Evolutionary conservation across 2,329 filamentous ascomycete genomes (phyloP).

Genomic region (Ciborinia camelliae): DNA sequence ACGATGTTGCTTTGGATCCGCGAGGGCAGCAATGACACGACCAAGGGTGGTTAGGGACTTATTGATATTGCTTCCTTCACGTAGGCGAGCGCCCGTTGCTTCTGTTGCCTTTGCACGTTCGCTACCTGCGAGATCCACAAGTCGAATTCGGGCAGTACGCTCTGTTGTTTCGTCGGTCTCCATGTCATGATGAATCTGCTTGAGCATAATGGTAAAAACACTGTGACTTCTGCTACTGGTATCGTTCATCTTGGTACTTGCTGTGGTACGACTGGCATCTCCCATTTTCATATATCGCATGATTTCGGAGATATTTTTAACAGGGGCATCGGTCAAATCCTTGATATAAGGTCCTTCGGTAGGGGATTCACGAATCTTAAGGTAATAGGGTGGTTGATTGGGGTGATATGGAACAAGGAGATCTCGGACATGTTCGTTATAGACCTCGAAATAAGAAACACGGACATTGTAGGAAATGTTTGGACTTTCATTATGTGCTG

Average conservation of each 20-base stretch:
- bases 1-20: conserved; percentile 61
- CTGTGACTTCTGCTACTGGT: conserved; percentile 94
- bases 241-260: conserved; percentile 99
- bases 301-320: conserved; percentile 82
- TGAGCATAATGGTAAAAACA: conserved; percentile 96
- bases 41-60: conserved; percentile 95
- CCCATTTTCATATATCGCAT: conserved; percentile 87
- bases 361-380: conserved; percentile 95
- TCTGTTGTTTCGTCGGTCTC: conserved; percentile 98
- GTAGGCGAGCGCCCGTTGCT: conserved; percentile 83
- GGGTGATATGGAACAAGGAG: conserved; percentile 71
- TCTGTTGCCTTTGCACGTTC: conserved; percentile 95
- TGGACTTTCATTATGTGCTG: conserved; percentile 67
- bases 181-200: conserved; percentile 97
- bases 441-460: conserved; percentile 98
- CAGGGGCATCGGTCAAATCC: conserved; percentile 89
- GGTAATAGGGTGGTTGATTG: conserved; percentile 78
- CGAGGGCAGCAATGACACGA: conserved; percentile 88
- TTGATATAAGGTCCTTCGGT: conserved; percentile 96
- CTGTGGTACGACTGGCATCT: conserved; percentile 81
- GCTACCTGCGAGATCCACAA: conserved; percentile 92
- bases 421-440: conserved; percentile 98
- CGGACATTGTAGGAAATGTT: conserved; percentile 96
- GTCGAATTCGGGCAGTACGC: conserved; percentile 84
- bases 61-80: conserved; percentile 98